Evolutionary conservation across 164 flowering plant genomes (phyloP).

Genomic region (Stephania yunnanensis): DNA sequence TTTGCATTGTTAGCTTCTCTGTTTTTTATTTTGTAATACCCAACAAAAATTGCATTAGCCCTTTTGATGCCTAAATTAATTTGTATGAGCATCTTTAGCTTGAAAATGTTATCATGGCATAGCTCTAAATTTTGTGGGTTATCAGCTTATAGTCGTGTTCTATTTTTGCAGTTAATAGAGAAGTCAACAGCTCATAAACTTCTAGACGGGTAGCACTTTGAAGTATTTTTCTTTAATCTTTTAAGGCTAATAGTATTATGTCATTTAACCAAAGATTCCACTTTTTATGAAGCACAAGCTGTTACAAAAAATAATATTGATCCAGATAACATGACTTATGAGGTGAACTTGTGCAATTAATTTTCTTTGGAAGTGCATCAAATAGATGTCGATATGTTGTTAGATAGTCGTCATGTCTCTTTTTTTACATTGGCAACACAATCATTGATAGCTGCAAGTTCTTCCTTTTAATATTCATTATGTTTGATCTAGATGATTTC

Average conservation of each 20-base stretch:
- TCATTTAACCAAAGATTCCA: conserved; percentile 3
- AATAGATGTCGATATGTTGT: background rate
- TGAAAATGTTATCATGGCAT: background rate
- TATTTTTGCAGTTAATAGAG: conserved; percentile 20
- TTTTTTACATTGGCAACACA: background rate
- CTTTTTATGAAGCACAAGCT: conserved; percentile 19
- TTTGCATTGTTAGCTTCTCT: too few species aligned
- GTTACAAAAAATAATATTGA: conserved; percentile 30
- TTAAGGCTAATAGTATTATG: background rate
- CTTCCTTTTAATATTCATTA: background rate
- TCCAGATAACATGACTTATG: conserved; percentile 37
- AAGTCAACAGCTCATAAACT: conserved; percentile 13
- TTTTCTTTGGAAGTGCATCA: background rate
- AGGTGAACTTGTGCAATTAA: conserved; percentile 19
- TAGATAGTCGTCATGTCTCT: background rate
- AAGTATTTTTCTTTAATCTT: conserved; percentile 2
- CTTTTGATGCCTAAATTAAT: background rate
- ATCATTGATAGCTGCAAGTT: background rate
- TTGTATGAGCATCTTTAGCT: background rate
- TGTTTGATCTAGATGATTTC: background rate
- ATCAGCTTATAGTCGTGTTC: background rate
- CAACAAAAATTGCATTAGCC: background rate
- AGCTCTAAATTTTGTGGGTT: background rate
- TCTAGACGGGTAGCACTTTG: conserved; percentile 17
- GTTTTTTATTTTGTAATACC: too few species aligned